Conservation (phyloP, 345 rosid species). For the Euphorbia pulcherrima region DNA sequence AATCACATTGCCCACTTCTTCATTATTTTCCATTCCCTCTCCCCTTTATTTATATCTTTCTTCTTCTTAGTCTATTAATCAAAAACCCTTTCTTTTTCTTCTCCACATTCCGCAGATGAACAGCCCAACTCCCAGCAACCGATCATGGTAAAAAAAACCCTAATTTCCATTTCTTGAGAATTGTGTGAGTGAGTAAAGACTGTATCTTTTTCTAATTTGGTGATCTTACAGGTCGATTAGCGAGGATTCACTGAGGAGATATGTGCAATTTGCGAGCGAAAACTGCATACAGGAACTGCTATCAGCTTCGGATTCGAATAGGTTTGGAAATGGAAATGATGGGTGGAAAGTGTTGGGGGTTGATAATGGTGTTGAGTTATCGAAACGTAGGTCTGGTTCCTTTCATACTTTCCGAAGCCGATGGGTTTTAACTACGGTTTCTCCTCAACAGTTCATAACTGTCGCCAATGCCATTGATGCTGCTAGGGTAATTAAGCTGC, state of each 20-base stretch:
- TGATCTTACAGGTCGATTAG: constrained; percentile 54
- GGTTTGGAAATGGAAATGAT: constrained; percentile 45
- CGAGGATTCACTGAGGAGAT: constrained; percentile 68
- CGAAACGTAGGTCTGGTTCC: constrained; percentile 57
- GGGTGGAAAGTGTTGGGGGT: constrained; percentile 57
- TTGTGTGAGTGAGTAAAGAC: too few relatives aligned
- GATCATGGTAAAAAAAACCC: constrained; percentile 37
- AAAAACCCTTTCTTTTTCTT: background rate
- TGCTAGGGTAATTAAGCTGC: constrained; percentile 47
- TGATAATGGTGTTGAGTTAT: constrained; percentile 63
- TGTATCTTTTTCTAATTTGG: background rate
- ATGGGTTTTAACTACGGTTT: constrained; percentile 59
- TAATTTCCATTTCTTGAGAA: too few relatives aligned
- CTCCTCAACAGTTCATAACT: constrained; percentile 61
- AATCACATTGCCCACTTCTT: constrained; percentile 39
- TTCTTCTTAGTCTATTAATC: too few relatives aligned
- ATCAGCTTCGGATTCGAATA: constrained; percentile 58
- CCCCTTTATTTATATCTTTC: constrained; percentile 5
- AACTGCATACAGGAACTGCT: constrained; percentile 71
- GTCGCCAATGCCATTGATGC: constrained; percentile 78
- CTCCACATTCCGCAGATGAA: constrained; percentile 23
- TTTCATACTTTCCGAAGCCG: constrained; percentile 68
- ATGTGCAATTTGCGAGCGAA: constrained; percentile 76
- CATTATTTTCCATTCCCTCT: constrained; percentile 38
- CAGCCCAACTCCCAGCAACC: constrained; percentile 34